phyloP scores from a whole-genome alignment of 108 stramenopile genomes.

The Cylindrotheca closterium region DNA sequence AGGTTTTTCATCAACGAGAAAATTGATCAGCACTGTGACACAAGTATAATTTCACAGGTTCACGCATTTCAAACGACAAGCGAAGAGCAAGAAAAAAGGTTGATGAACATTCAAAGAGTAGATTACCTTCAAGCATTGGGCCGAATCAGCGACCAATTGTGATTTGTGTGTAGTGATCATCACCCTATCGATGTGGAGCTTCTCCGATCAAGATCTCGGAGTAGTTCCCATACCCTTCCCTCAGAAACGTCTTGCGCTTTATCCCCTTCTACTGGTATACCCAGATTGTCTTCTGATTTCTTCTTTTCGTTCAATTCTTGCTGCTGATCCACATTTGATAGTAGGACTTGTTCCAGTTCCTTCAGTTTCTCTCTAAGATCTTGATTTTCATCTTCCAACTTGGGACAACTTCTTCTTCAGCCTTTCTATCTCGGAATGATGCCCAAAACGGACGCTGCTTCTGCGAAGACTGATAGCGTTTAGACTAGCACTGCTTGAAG shows the following conservation, averaged over 20 bases:
- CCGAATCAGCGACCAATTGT: too few relatives aligned
- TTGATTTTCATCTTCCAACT: slow-evolving; percentile 23
- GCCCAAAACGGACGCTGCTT: slow-evolving; percentile 23
- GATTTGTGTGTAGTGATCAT: too few relatives aligned
- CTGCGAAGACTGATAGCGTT: not conserved
- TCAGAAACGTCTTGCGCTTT: too few relatives aligned
- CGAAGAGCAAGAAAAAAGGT: too few relatives aligned
- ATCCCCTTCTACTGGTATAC: not conserved
- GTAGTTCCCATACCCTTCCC: not conserved
- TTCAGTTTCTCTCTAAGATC: slow-evolving; percentile 11
- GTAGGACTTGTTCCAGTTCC: slow-evolving; percentile 6
- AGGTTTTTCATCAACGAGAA: too few relatives aligned
- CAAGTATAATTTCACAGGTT: too few relatives aligned
- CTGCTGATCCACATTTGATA: not conserved
- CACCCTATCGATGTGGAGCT: too few relatives aligned
- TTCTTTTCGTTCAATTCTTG: slow-evolving; percentile 13
- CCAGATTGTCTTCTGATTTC: slow-evolving; percentile 6
- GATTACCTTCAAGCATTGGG: too few relatives aligned
- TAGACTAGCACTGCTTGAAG: slow-evolving; percentile 18
- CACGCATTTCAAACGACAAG: too few relatives aligned
- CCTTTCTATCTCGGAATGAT: slow-evolving; percentile 15
- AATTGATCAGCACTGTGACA: too few relatives aligned
- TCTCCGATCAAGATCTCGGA: too few relatives aligned
- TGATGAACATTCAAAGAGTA: too few relatives aligned
- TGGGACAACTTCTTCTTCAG: slow-evolving; percentile 12